Base-by-base conservation (phyloP, 2,329 filamentous ascomycete species). In the Leptosphaerulina australis region DNA sequence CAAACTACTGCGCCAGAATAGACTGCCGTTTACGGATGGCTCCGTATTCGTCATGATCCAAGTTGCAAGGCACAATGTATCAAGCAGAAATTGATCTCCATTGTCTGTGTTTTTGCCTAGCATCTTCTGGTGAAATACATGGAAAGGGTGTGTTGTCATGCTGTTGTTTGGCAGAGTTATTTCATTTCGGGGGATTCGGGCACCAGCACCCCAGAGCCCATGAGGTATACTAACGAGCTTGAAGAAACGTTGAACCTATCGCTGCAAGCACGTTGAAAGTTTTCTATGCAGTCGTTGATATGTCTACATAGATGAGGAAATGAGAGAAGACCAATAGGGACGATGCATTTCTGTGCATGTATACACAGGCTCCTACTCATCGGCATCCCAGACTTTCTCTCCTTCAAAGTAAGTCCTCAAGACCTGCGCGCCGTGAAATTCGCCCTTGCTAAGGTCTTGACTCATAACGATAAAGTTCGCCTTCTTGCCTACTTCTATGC, bases 401-500 rank as follows among this genome's bases (percentile, higher is more conserved):
- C 61, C 61, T 25, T 62, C 63, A 43, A 71, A 71, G 43, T 63
- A 70, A 1, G 67, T 70, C 46, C 56, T 54, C 40, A 69, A 29
- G 9, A 71, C 65, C 18, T 30, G 56, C 8, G 67, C 67, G 1
- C 58, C 63, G 3, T 50, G 55, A 36, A 70, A 69, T 7, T 63
- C 50, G 1, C 66, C 69, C 24, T 59, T 53, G 34, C 60, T 67
- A 22, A 70, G 51, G 53, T 71, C 63, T 12, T 55, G 36, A 50
- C 69, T 62, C 11, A 70, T 50, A 8, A 63, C 53, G 34, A 70
- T 67, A 26, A 72, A 69, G 47, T 68, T 69, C 14, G 67, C 68
- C 39, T 57, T 64, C 59, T 72, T 71, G 12, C 67, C 64, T 2
- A 67, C 54, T 46, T 65, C 61, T 22, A 72, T 64, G 38, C 62